A percentile compares a stretch with the other conserved stretches of the same genome.
phyloP scores from a whole-genome alignment of 345 rosid genomes.

The Gossypium turneri region DNA sequence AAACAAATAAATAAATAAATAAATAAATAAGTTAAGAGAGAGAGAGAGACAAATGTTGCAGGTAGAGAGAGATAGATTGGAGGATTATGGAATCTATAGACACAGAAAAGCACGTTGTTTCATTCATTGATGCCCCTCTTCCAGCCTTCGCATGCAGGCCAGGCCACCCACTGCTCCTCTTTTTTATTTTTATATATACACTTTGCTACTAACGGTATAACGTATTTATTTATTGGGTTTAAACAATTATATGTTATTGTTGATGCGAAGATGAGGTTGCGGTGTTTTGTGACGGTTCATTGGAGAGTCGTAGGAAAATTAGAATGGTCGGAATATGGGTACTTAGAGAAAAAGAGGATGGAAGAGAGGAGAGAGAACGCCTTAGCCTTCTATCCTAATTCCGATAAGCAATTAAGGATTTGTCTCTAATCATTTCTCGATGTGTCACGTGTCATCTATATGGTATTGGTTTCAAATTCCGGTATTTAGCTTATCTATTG shows the following conservation, averaged over 20 bases:
- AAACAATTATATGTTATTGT: too few relatives aligned
- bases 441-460: rapidly evolving
- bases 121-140: neutral
- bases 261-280: too few relatives aligned
- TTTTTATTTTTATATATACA: neutral
- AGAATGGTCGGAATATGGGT: too few relatives aligned
- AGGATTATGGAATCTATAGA: neutral
- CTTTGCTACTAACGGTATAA: neutral
- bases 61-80: neutral
- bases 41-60: neutral
- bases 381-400: too few relatives aligned
- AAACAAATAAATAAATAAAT: neutral
- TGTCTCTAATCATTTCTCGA: too few relatives aligned
- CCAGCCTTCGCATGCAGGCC: neutral
- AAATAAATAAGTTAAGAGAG: neutral
- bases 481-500: too few relatives aligned
- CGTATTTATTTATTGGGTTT: neutral
- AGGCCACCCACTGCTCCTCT: neutral
- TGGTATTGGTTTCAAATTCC: rapidly evolving
- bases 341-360: too few relatives aligned
- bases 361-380: too few relatives aligned
- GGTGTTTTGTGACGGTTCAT: too few relatives aligned
- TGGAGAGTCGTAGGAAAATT: too few relatives aligned
- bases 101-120: neutral
- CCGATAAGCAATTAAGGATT: too few relatives aligned